These are phyloP conservation scores for Schizonepeta tenuifolia DNA, from an alignment of 257 asterid genomes.

Conservation along the genomic window DNA sequence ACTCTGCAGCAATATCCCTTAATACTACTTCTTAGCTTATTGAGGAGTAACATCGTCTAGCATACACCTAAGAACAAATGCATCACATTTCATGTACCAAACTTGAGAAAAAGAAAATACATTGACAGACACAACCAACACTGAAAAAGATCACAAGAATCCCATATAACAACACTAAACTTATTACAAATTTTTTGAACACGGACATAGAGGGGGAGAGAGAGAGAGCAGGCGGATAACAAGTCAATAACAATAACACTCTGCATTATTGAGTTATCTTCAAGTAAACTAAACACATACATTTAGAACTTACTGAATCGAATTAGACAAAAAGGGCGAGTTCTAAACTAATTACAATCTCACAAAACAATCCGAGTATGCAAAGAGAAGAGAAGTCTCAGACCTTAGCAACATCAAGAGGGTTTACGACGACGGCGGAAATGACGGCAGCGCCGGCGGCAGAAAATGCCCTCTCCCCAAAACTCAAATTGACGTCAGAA, in stretches of 20 bases:
- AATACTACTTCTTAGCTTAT: background rate
- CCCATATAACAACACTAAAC: background rate
- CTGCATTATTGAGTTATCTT: background rate
- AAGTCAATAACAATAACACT: background rate
- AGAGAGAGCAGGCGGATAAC: background rate
- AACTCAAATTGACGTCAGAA: constrained; percentile 58
- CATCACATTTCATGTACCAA: background rate
- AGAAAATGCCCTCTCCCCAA: constrained; percentile 69
- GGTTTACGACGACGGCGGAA: constrained; percentile 81
- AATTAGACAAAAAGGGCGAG: constrained; percentile 18
- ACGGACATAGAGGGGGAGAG: background rate
- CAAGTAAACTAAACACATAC: background rate
- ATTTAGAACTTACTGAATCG: background rate
- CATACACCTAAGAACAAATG: background rate
- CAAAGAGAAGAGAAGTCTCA: background rate
- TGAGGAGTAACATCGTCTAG: background rate
- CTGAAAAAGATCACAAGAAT: background rate
- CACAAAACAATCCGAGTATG: background rate
- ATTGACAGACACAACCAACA: background rate
- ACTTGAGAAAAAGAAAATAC: background rate
- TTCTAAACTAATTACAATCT: background rate
- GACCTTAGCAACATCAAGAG: constrained; percentile 89
- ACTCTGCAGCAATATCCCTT: background rate
- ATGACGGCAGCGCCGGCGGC: constrained; percentile 86
- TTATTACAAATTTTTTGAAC: background rate